These are phyloP conservation scores for Mortierella sp. DNA, from an alignment of 371 early-diverging fungal species.

Conservation along the genomic window DNA sequence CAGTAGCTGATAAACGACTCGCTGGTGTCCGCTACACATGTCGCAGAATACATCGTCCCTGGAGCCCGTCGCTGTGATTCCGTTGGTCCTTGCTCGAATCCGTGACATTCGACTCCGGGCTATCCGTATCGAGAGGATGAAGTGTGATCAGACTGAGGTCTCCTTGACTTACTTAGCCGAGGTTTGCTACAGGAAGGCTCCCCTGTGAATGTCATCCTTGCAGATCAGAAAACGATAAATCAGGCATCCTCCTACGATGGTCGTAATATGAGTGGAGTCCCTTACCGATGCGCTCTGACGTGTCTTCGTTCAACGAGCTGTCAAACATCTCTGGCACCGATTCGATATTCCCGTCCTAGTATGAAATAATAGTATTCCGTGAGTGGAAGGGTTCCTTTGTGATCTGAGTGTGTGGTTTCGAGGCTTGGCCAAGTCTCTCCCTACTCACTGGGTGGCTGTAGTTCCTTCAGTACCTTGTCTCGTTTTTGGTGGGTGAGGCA, in stretches of 20 bases:
- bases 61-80: background rate
- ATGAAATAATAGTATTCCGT: too few relatives aligned
- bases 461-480: constrained; percentile 23
- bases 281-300: constrained; percentile 35
- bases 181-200: background rate
- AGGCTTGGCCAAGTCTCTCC: background rate
- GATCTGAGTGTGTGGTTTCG: background rate
- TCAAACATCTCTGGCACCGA: constrained; percentile 57
- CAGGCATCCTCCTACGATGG: background rate
- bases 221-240: background rate
- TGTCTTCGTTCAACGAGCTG: constrained; percentile 35
- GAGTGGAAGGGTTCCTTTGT: background rate
- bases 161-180: too few relatives aligned
- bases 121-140: background rate
- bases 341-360: constrained; percentile 46
- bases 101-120: constrained; percentile 17
- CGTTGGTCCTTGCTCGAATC: background rate
- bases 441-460: background rate
- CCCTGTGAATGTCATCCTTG: background rate
- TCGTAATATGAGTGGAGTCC: background rate
- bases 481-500: constrained; percentile 44
- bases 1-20: constrained; percentile 50
- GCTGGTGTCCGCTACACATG: constrained; percentile 43
- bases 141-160: too few relatives aligned
- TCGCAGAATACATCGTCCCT: constrained; percentile 45